Evolutionary conservation across 805 yeast species (phyloP), one percentile per base, ranked within the genome.

Genomic region (Candida coleopterorum): DNA sequence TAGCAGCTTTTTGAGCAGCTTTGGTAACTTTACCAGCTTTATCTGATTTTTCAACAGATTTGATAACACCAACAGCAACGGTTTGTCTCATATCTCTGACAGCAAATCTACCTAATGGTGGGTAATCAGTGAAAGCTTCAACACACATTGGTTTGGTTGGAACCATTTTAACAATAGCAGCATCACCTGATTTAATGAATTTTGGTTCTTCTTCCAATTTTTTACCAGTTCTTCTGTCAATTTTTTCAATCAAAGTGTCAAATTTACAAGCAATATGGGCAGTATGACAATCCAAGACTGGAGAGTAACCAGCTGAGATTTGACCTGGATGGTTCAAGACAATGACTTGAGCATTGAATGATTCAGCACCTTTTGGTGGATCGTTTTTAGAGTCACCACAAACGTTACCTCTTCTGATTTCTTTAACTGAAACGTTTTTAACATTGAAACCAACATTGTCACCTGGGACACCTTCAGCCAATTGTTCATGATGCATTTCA

Each of bases 51-150:
- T 60, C 72, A 42, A 65, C 71, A 46, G 68, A 53, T 82, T 90
- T 90, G 84, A 90, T 85, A 68, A 89, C 96, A 85, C 97, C 97
- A 68, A 89, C 97, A 69, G 97, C 97, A 62, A 89, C 97, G 61
- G 97, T 89, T 77, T 88, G 96, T 84, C 97, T 85, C 97, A 88
- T 88, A 77, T 88, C 97, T 85, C 97, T 89, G 79, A 88, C 96
- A 70, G 70, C 70, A 60, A 62, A 63, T 58, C 68, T 58, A 56
- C 68, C 69, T 54, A 61, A 62, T 51, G 69, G 68, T 56, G 68
- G 68, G 66, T 58, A 62, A 53, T 62, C 68, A 45, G 64, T 57
- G 64, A 60, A 62, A 39, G 68, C 58, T 57, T 62, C 68, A 56
- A 62, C 68, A 59, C 61, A 60, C 68, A 62, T 60, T 52, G 68